A percentile compares a stretch with the other conserved stretches of the same genome.
Conservation (phyloP, 139 green algal genomes). For the Microglena sp. region DNA sequence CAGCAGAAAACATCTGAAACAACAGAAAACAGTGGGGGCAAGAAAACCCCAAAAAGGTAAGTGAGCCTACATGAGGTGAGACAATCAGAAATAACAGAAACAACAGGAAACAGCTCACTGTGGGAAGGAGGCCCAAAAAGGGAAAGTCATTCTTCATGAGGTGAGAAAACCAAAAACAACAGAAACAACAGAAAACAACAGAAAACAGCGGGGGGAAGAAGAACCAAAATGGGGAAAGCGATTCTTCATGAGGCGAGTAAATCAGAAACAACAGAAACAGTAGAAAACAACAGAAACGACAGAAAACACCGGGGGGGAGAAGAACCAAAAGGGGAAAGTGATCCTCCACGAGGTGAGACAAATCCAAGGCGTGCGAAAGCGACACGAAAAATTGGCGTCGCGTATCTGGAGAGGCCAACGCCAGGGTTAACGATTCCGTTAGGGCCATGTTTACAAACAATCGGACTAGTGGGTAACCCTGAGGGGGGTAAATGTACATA, state of each 20-base stretch:
- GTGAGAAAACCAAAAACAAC: too few relatives aligned
- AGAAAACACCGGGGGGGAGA: neutral
- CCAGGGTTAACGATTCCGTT: too few relatives aligned
- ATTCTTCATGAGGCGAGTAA: conserved; percentile 68
- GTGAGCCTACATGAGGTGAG: neutral
- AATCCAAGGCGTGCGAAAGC: too few relatives aligned
- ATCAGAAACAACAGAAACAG: neutral
- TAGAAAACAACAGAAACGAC: too few relatives aligned
- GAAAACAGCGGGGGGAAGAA: conserved; percentile 26
- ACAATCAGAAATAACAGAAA: neutral
- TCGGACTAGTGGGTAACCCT: too few relatives aligned
- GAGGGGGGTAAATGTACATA: too few relatives aligned
- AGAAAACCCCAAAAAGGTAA: neutral
- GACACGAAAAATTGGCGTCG: too few relatives aligned
- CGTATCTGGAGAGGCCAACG: too few relatives aligned
- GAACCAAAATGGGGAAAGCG: conserved; percentile 52
- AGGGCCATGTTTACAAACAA: too few relatives aligned
- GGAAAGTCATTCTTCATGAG: too few relatives aligned
- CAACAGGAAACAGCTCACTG: neutral
- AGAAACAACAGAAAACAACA: neutral
- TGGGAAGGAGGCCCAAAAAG: too few relatives aligned
- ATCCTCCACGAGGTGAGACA: neutral
- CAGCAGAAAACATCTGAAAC: too few relatives aligned
- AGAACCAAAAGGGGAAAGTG: neutral
- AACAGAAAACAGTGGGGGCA: neutral